phyloP scores from a whole-genome alignment of 345 rosid genomes.

The Anastatica hierochuntica region DNA sequence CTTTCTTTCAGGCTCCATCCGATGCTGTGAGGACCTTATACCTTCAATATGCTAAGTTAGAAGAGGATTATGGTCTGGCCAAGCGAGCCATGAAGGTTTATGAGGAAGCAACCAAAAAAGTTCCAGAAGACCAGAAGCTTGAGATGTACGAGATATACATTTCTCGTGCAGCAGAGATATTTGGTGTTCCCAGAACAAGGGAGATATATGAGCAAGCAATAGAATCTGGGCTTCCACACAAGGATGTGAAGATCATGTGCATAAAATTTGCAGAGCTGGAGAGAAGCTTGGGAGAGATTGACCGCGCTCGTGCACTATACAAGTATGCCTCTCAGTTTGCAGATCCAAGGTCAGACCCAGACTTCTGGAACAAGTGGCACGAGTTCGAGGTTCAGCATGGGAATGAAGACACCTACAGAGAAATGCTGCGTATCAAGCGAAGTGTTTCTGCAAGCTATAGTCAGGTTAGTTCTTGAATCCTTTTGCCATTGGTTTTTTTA shows the following conservation, averaged over 20 bases:
- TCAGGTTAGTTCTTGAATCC: constrained; percentile 44
- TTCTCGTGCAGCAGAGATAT: constrained; percentile 87
- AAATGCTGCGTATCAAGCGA: constrained; percentile 83
- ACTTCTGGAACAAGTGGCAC: constrained; percentile 91
- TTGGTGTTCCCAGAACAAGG: constrained; percentile 91
- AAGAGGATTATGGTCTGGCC: constrained; percentile 91
- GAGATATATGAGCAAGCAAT: constrained; percentile 95
- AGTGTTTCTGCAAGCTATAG: constrained; percentile 90
- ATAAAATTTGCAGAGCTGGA: constrained; percentile 84
- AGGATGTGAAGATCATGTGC: constrained; percentile 91
- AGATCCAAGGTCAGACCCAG: constrained; percentile 79
- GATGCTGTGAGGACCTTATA: constrained; percentile 76
- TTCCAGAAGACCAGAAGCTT: constrained; percentile 73
- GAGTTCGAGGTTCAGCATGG: constrained; percentile 93
- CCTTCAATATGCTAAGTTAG: constrained; percentile 95
- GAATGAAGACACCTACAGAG: constrained; percentile 92
- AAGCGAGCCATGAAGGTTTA: constrained; percentile 97
- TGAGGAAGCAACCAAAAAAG: constrained; percentile 84
- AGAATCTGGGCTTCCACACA: constrained; percentile 89
- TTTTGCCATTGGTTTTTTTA: too few species aligned
- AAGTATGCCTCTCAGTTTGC: constrained; percentile 87
- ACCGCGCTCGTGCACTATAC: constrained; percentile 69
- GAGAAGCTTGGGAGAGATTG: constrained; percentile 91
- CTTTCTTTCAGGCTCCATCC: constrained; percentile 64
- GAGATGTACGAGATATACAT: constrained; percentile 91